These are phyloP conservation scores for Xerocomus brunneocitrinus DNA, from an alignment of 768 basidiomycete genomes.

Conservation along the genomic window DNA sequence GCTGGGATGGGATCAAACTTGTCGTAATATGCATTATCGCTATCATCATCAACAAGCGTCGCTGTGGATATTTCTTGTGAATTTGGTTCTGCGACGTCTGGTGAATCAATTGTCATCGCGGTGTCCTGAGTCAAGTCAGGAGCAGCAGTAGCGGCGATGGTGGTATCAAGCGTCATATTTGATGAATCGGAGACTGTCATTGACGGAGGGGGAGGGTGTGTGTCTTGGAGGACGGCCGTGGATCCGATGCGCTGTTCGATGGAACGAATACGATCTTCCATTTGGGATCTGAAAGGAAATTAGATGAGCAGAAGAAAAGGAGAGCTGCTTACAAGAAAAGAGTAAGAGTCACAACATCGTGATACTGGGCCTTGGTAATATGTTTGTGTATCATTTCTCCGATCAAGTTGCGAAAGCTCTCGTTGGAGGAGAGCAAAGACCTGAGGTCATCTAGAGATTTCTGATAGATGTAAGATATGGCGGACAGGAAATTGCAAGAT, in stretches of 20 bases:
- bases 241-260: slow-evolving; percentile 34
- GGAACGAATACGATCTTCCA: slow-evolving; percentile 36
- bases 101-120: slow-evolving; percentile 4
- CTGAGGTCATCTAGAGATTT: slow-evolving; percentile 29
- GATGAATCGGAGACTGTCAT: slow-evolving; percentile 16
- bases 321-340: slow-evolving; percentile 34
- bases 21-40: slow-evolving; percentile 49
- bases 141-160: not conserved
- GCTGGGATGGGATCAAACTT: slow-evolving; percentile 34
- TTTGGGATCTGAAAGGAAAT: slow-evolving; percentile 27
- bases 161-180: slow-evolving; percentile 8
- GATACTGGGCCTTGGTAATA: slow-evolving; percentile 15
- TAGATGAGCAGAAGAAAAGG: not conserved
- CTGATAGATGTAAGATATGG: slow-evolving; percentile 9
- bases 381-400: slow-evolving; percentile 24
- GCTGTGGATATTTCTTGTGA: slow-evolving; percentile 16
- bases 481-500: not conserved
- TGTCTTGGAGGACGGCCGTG: slow-evolving; percentile 3
- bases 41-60: slow-evolving; percentile 27
- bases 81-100: slow-evolving; percentile 19
- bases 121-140: slow-evolving; percentile 2
- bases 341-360: slow-evolving; percentile 42
- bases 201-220: slow-evolving; percentile 13
- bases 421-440: slow-evolving; percentile 21
- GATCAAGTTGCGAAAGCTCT: slow-evolving; percentile 12